Conservation (phyloP, 2,329 filamentous ascomycete genomes). For the Pseudocercospora crystallina region DNA sequence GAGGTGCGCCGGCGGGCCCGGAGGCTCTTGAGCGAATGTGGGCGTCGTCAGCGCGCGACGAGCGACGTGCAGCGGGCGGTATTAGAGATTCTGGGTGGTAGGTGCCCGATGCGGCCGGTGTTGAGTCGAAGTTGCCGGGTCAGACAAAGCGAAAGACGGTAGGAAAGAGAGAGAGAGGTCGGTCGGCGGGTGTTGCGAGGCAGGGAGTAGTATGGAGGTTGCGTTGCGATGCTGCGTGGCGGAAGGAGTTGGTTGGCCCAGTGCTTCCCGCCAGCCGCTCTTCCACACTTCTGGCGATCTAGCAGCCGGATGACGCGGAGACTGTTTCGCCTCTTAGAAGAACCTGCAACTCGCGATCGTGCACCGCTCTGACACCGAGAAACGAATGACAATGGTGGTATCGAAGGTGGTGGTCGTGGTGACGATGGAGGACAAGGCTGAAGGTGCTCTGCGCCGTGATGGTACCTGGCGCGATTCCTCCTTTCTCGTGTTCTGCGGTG, state of each 20-base stretch:
- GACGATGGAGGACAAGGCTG: too few relatives aligned
- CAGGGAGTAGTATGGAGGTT: neutral
- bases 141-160: conserved; percentile 3
- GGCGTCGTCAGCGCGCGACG: conserved; percentile 19
- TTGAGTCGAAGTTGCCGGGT: too few relatives aligned
- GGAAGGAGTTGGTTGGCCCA: conserved; percentile 2
- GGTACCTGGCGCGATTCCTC: too few relatives aligned
- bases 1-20: conserved; percentile 15
- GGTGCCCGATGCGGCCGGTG: neutral
- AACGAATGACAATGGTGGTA: too few relatives aligned
- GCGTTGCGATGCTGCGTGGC: neutral
- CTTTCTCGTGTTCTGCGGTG: too few relatives aligned
- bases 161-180: neutral
- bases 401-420: too few relatives aligned
- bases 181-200: neutral
- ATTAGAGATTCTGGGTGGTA: neutral
- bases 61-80: conserved; percentile 6
- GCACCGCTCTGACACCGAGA: too few relatives aligned
- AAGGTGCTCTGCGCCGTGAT: too few relatives aligned
- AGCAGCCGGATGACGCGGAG: conserved; percentile 8
- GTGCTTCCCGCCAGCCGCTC: neutral
- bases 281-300: conserved; percentile 2
- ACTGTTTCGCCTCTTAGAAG: too few relatives aligned
- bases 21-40: conserved; percentile 19
- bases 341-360: too few relatives aligned